Evolutionary conservation across 1,284 basidiomycete genomes (phyloP), one percentile per base, ranked within the genome.

Genomic region (Puccinia coronata): DNA sequence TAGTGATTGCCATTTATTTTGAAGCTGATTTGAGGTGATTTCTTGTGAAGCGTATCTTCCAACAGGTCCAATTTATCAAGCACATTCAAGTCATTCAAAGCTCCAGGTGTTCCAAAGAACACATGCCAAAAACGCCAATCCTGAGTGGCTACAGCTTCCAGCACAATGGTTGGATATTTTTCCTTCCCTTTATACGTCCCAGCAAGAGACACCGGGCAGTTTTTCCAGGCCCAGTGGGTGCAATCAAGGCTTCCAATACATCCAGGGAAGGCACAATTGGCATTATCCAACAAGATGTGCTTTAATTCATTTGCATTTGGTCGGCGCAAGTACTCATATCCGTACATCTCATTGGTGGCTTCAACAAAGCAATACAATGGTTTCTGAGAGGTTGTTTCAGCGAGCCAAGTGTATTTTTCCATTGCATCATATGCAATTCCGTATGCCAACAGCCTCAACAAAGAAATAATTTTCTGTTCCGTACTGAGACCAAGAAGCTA

Each of bases 161-260:
- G 61, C 12, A 65, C 61, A 12, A 65, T 31, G 16, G 34, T 65
- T 23, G 67, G 18, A 8, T 70, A 9, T 28, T 73, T 73, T 57
- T 78, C 76, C 41, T 69, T 78, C 4, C 49, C 63, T 23, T n/a
- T 36, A 43, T 55, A 78, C 34, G 53, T 28, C 23, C 63, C 65
- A n/a, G 14, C 2, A 39, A 31, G 28, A 36, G 63, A 65, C 3
- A 25, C 28, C 23, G 76, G 76, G 43, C 43, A 78, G n/a, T 69
- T 78, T 39, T 69, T 78, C 76, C 47, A 78, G 4, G 31, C 16
- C 61, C 75, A 77, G 25, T 77, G 63, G 59, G 63, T 77, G 28
- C 59, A 61, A 47, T 65, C 59, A 28, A 77, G 41, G n/a, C 28
- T 65, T 28, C 75, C 39, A 51, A 67, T 36, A 12, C 49, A 41